Conservation (phyloP, 2,329 filamentous ascomycete species). For the Fusarium zealandicum region DNA sequence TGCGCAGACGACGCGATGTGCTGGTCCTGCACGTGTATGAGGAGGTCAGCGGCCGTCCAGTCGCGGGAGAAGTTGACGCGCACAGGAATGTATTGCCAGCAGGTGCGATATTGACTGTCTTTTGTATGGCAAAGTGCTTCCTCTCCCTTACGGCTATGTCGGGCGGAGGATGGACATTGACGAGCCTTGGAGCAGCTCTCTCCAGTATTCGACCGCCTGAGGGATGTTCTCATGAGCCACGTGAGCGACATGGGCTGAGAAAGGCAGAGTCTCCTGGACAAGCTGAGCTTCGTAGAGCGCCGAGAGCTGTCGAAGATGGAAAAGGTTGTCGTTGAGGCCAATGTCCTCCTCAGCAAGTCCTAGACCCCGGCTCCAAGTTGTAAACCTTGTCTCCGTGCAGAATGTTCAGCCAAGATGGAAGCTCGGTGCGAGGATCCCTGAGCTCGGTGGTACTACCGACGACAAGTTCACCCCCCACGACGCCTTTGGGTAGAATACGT, state of each 20-base stretch:
- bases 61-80: too few relatives aligned
- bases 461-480: conserved; percentile 54
- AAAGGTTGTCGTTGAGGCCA: too few relatives aligned
- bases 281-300: conserved; percentile 50
- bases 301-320: conserved; percentile 67
- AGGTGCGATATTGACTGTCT: conserved; percentile 56
- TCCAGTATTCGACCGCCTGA: conserved; percentile 67
- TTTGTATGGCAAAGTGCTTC: conserved; percentile 52
- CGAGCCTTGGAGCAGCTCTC: conserved; percentile 62
- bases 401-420: conserved; percentile 42
- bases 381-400: conserved; percentile 15
- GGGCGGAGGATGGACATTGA: conserved; percentile 56
- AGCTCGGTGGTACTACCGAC: conserved; percentile 45
- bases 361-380: too few relatives aligned
- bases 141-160: conserved; percentile 47
- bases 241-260: conserved; percentile 54
- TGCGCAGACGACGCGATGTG: too few relatives aligned
- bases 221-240: conserved; percentile 51
- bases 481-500: too few relatives aligned
- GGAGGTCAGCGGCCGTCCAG: too few relatives aligned
- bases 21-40: too few relatives aligned
- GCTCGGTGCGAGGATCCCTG: conserved; percentile 35
- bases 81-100: too few relatives aligned
- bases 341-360: too few relatives aligned
- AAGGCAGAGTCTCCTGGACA: conserved; percentile 48